These are phyloP conservation scores for Apiospora sp. DNA, from an alignment of 2,329 filamentous ascomycete genomes.

Conservation along the genomic window DNA sequence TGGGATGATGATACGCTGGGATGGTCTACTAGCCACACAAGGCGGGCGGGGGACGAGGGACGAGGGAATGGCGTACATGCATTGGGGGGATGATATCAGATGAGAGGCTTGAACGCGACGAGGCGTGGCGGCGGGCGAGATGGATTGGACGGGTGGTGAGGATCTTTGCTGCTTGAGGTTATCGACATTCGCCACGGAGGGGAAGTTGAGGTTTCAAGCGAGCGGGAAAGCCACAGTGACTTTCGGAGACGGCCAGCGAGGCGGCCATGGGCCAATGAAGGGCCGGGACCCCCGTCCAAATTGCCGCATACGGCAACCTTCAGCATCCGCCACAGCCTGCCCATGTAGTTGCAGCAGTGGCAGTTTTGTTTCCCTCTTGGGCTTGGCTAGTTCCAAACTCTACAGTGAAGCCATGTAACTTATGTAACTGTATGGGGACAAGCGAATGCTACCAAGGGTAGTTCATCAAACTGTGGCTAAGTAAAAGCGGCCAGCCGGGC, in stretches of 20 bases:
- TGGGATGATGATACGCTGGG: conserved; percentile 14
- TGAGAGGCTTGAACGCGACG: conserved; percentile 7
- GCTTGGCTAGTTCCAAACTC: not conserved
- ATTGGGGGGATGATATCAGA: not conserved
- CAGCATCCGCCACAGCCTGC: not conserved
- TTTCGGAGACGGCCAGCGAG: not conserved
- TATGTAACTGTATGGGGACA: not conserved
- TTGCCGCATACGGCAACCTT: conserved; percentile 13
- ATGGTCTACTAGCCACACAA: not conserved
- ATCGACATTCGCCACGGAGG: conserved; percentile 18
- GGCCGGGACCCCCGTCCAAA: not conserved
- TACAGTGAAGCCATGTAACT: not conserved
- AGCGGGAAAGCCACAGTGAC: conserved; percentile 13
- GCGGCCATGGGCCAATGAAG: conserved; percentile 20
- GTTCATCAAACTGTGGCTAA: not conserved
- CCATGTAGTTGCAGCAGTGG: not conserved
- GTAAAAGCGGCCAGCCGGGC: not conserved
- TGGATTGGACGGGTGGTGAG: not conserved
- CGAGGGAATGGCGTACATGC: not conserved
- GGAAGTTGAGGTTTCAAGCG: not conserved
- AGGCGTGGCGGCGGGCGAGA: not conserved
- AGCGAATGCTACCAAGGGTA: not conserved
- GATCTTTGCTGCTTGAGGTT: conserved; percentile 18
- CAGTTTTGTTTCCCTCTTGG: not conserved
- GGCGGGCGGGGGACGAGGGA: not conserved